Evolutionary conservation across 106 monocot species (phyloP), one percentile per base, ranked within the genome.

Genomic region (Acorus calamus): DNA sequence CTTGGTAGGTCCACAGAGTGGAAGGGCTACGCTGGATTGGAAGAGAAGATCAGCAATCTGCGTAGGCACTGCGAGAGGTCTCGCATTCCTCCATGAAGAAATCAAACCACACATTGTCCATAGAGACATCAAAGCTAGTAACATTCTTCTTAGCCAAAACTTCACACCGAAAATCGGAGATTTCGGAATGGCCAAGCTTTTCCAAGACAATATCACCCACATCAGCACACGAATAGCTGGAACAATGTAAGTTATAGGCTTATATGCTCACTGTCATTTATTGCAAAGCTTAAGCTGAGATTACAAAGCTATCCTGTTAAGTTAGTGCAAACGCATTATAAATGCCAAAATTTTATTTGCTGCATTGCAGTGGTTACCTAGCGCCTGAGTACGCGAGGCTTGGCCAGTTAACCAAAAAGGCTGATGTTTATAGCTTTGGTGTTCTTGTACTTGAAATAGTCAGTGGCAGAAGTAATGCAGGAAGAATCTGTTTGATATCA

Each of bases 401-500:
- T 47, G 91, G 91, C 1, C 83, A 83, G 69, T 66, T 91, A 74
- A 91, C 91, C 11, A 91, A 86, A 71, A 91, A 84, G 56, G 86
- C 91, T 13, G 91, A 91, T 49, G 62, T 84, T 59, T 91, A 91
- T 66, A 91, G 91, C 64, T 91, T 81, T 76, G 91, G 91, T 8
- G 83, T 91, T 11, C 78, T 91, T 53, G 51, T 81, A 42, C 81
- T 91, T 50, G 91, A 91, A 69, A 83, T 86, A 58, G 55, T 91
- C 11, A 84, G 83, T 69, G 83, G 81, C 52, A 86, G 73, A 69
- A 91, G 86, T 62, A 76, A 47, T 66, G 77, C 86, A 42, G 80
- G 67, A 58, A 41, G 68, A 14, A 13, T 74, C 42, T 56, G 51
- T 50, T 57, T 52, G n/a, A 69, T 66, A 44, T 53, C n/a, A 14